Evolutionary conservation across 306 rosid genomes (phyloP), one percentile per base, ranked within the genome.

Genomic region (Canavalia gladiata): DNA sequence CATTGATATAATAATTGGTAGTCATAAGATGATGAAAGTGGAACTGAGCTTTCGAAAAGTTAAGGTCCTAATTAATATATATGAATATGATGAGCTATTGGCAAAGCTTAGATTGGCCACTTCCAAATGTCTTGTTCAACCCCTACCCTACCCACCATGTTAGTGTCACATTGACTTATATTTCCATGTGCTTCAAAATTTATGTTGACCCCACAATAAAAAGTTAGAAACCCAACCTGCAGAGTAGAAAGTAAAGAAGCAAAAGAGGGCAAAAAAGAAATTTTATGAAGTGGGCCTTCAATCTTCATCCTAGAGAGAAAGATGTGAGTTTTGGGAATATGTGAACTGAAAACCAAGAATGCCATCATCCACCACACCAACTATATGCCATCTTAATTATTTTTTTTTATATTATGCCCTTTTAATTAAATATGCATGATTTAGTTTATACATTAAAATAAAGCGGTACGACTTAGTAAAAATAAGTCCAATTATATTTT

Each of bases 11-110:
- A 71, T 84, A 81, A 85, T 80, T 55, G 12, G 79, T 63, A 46
- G 76, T 85, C 31, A 85, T 81, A 66, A 42, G 79, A 57, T 49
- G 52, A 66, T 66, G 80, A 76, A 55, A 62, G 43, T 33, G 79
- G 74, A 13, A 50, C 67, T 39, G 59, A 85, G 67, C 76, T 70
- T 80, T 84, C 52, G 2, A 8, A 80, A 76, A 68, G 58, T 41
- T 73, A 28, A 52, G 49, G 68, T 31, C 49, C 37, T 51, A 41
- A 74, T 7, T 63, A 49, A 70, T 33, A 25, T 31, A 55, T 5
- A 55, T 65, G 39, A 39, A 35, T 28, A 68, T 35, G 47, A 58
- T 67, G 46, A 18, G 59, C 6, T 7, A 12, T 13, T 25, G 13
- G 67, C 51, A 37, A 77, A 11, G 67, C 54, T 70, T 11, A 46